These are phyloP conservation scores for Immersiporthe knoxdaviesiana DNA, from an alignment of 2,329 filamentous ascomycete species.

Conservation along the genomic window DNA sequence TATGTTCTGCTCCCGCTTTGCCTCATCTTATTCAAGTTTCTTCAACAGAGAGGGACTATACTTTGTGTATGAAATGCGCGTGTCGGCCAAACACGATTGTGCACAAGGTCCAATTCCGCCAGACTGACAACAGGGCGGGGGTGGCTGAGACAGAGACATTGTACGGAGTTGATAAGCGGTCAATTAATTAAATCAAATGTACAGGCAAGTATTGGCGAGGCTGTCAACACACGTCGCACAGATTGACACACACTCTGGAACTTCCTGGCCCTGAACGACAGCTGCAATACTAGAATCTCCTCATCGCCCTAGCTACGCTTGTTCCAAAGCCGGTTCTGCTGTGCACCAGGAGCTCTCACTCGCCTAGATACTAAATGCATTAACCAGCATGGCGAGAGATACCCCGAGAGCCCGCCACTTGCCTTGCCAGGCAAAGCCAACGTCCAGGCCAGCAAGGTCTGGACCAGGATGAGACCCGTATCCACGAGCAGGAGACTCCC, in stretches of 20 bases:
- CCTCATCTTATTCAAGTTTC: background rate
- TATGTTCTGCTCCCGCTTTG: background rate
- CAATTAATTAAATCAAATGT: slow-evolving; percentile 1
- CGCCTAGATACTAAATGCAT: slow-evolving; percentile 3
- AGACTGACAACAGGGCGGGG: background rate
- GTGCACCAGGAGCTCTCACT: background rate
- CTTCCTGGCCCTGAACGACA: background rate
- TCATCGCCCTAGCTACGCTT: no score
- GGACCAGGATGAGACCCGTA: slow-evolving; percentile 40
- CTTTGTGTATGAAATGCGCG: background rate
- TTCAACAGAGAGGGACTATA: background rate
- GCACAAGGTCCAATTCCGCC: background rate
- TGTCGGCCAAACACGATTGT: background rate
- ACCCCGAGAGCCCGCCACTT: slow-evolving; percentile 21
- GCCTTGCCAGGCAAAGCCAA: slow-evolving; percentile 21
- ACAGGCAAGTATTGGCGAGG: slow-evolving; percentile 23
- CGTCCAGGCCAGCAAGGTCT: slow-evolving; percentile 41
- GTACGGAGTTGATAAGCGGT: background rate
- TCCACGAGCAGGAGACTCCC: slow-evolving; percentile 42
- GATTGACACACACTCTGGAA: slow-evolving; percentile 3
- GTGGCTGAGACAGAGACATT: slow-evolving; percentile 24
- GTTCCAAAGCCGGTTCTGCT: background rate
- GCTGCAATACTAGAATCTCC: background rate
- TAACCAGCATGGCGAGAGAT: slow-evolving; percentile 5
- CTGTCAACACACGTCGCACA: slow-evolving; percentile 10